phyloP scores from a whole-genome alignment of 2,329 filamentous ascomycete genomes.

The Neofusicoccum cordaticola region DNA sequence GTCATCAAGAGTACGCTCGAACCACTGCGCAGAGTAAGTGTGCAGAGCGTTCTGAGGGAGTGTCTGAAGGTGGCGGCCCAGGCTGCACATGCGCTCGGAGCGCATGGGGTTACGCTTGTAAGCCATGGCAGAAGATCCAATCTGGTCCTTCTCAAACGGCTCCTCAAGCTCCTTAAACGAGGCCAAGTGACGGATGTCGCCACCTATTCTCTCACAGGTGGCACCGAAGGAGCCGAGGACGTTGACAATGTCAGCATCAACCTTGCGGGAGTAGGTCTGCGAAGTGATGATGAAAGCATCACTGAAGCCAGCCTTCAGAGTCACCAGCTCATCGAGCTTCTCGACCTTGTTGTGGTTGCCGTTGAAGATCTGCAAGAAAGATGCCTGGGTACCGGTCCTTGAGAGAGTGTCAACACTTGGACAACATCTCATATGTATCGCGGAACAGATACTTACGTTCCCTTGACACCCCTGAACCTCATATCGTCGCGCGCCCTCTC shows the following conservation, averaged over 20 bases:
- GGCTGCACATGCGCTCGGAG: slow-evolving; percentile 59
- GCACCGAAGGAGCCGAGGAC: slow-evolving; percentile 76
- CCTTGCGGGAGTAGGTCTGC: slow-evolving; percentile 76
- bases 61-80: slow-evolving; percentile 56
- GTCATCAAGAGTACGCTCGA: slow-evolving; percentile 77
- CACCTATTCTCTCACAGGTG: slow-evolving; percentile 72
- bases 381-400: slow-evolving; percentile 57
- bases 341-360: slow-evolving; percentile 60
- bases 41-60: slow-evolving; percentile 57
- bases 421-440: not conserved
- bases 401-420: not conserved
- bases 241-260: slow-evolving; percentile 77
- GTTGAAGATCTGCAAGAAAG: slow-evolving; percentile 68
- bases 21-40: slow-evolving; percentile 71
- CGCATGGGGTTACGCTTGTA: slow-evolving; percentile 64
- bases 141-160: slow-evolving; percentile 77
- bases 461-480: slow-evolving; percentile 64
- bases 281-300: slow-evolving; percentile 63
- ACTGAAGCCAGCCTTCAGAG: slow-evolving; percentile 63
- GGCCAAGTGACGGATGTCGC: slow-evolving; percentile 71
- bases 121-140: slow-evolving; percentile 60
- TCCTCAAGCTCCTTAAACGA: slow-evolving; percentile 81
- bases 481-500: slow-evolving; percentile 67
- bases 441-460: slow-evolving; percentile 31
- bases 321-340: slow-evolving; percentile 61